phyloP scores from a whole-genome alignment of 805 yeast species.

The Schwanniomyces vanrijiae region DNA sequence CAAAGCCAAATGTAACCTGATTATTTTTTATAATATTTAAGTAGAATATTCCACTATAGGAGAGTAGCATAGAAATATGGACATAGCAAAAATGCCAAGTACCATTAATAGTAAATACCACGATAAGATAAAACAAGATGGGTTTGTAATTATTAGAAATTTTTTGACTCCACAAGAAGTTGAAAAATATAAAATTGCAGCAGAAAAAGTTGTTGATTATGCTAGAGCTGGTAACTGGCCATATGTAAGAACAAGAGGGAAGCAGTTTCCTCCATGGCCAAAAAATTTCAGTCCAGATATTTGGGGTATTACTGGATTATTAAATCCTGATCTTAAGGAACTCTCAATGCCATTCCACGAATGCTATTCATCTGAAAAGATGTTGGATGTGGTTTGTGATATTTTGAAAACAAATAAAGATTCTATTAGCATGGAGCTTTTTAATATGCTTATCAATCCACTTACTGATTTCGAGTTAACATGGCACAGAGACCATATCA shows the following conservation, averaged over 20 bases:
- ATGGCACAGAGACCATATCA: constrained; percentile 54
- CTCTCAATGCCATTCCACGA: constrained; percentile 38
- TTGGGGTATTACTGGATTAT: constrained; percentile 51
- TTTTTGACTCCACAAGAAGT: constrained; percentile 43
- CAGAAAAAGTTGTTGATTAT: constrained; percentile 35
- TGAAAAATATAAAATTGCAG: constrained; percentile 30
- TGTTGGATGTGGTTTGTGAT: constrained; percentile 41
- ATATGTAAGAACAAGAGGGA: constrained; percentile 49
- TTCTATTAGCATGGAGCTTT: constrained; percentile 46
- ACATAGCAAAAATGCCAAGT: not conserved
- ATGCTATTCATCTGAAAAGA: constrained; percentile 37
- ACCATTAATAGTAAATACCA: constrained; percentile 19
- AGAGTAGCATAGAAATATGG: not conserved
- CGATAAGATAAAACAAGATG: constrained; percentile 34
- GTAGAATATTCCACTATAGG: constrained; percentile 2
- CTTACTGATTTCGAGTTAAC: constrained; percentile 51
- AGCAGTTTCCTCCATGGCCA: constrained; percentile 62
- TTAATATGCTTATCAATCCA: constrained; percentile 55
- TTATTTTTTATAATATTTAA: constrained; percentile 49
- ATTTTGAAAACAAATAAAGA: constrained; percentile 39
- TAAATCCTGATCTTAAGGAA: constrained; percentile 46
- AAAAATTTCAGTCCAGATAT: constrained; percentile 49
- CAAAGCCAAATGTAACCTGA: constrained; percentile 39
- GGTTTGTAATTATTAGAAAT: constrained; percentile 39
- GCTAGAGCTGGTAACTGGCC: constrained; percentile 52